A percentile compares a stretch with the other conserved stretches of the same genome.
Conservation (phyloP, 257 asterid genomes). For the Primulina huaijiensis region DNA sequence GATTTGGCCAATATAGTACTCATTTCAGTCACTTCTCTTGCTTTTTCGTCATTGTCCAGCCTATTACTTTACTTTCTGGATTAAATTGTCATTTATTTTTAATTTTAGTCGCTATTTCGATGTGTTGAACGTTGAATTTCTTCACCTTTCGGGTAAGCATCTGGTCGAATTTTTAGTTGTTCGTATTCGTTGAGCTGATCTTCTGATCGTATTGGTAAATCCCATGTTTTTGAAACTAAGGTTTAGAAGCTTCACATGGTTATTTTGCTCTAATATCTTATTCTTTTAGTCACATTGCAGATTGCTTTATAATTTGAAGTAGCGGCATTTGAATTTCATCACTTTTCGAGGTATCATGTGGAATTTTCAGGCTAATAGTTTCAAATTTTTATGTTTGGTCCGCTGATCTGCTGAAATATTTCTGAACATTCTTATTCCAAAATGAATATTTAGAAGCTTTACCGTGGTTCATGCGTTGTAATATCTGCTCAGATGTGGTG, state of each 20-base stretch:
- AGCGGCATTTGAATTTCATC: background rate
- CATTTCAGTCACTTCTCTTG: background rate
- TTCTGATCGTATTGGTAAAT: no score
- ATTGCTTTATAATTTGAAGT: background rate
- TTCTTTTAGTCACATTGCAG: background rate
- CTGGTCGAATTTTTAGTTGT: background rate
- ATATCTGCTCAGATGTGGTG: background rate
- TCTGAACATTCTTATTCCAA: background rate
- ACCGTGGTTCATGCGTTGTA: background rate
- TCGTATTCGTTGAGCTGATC: background rate
- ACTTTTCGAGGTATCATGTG: background rate
- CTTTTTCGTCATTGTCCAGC: background rate
- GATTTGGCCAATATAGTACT: background rate
- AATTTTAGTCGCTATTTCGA: background rate
- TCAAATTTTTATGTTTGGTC: background rate
- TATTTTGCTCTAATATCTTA: background rate
- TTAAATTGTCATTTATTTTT: no score
- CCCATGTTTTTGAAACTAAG: background rate
- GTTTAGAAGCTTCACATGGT: background rate
- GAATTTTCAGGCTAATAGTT: background rate
- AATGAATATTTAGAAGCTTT: background rate
- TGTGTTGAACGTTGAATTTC: background rate
- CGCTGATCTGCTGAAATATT: background rate
- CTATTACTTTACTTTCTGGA: no score
- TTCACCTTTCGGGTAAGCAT: background rate